A percentile compares a stretch with the other conserved stretches of the same genome.
phyloP scores from a whole-genome alignment of 306 rosid species.

The Cucumis hystrix region DNA sequence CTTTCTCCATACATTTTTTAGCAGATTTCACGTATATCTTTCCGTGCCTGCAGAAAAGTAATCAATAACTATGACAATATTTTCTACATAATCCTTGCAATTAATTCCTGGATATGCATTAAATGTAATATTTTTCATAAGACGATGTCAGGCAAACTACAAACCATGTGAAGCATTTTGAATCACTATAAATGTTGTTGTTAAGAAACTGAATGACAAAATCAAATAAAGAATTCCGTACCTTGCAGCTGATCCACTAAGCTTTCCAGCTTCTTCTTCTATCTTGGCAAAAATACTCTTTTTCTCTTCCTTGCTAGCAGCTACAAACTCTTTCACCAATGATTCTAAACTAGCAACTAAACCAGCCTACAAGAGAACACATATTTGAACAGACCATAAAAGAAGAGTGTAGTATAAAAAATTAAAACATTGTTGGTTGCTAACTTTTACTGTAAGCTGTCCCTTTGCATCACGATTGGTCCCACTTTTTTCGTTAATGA shows the following conservation, averaged over 20 bases:
- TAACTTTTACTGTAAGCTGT: slow-evolving; percentile 48
- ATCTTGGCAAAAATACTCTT: slow-evolving; percentile 34
- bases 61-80: background rate
- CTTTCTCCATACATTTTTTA: slow-evolving; percentile 54
- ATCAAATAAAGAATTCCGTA: slow-evolving; percentile 10
- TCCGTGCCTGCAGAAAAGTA: slow-evolving; percentile 36
- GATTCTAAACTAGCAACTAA: slow-evolving; percentile 29
- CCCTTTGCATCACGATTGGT: slow-evolving; percentile 73
- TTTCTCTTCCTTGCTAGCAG: slow-evolving; percentile 44
- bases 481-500: slow-evolving; percentile 66
- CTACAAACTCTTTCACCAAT: slow-evolving; percentile 64
- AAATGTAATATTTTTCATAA: background rate
- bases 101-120: background rate
- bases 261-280: slow-evolving; percentile 66
- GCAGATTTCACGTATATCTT: slow-evolving; percentile 62
- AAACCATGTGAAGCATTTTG: background rate
- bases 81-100: background rate
- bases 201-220: background rate
- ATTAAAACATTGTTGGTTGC: slow-evolving; percentile 10
- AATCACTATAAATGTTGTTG: background rate
- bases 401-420: background rate
- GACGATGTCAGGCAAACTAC: background rate
- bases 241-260: slow-evolving; percentile 65
- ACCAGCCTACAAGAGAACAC: slow-evolving; percentile 55
- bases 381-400: slow-evolving; percentile 1